phyloP scores from a whole-genome alignment of 768 basidiomycete species.

The Russula lepida region DNA sequence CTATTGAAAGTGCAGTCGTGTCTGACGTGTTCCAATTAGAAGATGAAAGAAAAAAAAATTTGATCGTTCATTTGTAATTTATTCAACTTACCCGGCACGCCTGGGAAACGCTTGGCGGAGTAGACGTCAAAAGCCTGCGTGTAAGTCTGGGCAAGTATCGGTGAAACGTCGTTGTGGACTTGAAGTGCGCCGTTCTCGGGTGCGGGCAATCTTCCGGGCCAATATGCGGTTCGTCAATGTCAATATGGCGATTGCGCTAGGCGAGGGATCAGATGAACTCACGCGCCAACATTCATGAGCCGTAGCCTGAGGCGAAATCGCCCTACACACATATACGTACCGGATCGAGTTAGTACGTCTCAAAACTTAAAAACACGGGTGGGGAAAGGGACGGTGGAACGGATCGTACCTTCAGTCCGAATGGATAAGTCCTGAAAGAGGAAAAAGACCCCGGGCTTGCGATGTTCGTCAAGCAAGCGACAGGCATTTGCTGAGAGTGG shows the following conservation, averaged over 20 bases:
- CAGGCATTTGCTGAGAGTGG: constrained; percentile 82
- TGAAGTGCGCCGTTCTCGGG: constrained; percentile 58
- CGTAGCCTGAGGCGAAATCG: constrained; percentile 79
- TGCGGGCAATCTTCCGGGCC: constrained; percentile 36
- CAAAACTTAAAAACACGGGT: background rate
- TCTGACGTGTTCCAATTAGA: constrained; percentile 35
- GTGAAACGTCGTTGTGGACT: constrained; percentile 61
- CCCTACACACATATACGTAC: constrained; percentile 40
- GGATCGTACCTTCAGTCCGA: constrained; percentile 70
- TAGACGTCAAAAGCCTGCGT: constrained; percentile 80
- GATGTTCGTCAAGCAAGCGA: constrained; percentile 76
- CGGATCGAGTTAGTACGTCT: constrained; percentile 9
- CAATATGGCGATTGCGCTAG: background rate
- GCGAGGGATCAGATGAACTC: constrained; percentile 34
- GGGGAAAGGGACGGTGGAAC: background rate
- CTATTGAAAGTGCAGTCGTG: constrained; percentile 84
- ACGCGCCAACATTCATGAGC: constrained; percentile 88
- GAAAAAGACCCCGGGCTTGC: constrained; percentile 85
- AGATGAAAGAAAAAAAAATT: background rate
- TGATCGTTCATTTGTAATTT: background rate
- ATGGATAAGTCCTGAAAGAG: constrained; percentile 92
- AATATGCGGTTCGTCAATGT: background rate
- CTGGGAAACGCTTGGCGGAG: constrained; percentile 92
- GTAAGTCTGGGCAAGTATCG: constrained; percentile 77
- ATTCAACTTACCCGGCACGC: constrained; percentile 65